phyloP scores from a whole-genome alignment of 2,329 filamentous ascomycete genomes.

The Colletotrichum falcatum region DNA sequence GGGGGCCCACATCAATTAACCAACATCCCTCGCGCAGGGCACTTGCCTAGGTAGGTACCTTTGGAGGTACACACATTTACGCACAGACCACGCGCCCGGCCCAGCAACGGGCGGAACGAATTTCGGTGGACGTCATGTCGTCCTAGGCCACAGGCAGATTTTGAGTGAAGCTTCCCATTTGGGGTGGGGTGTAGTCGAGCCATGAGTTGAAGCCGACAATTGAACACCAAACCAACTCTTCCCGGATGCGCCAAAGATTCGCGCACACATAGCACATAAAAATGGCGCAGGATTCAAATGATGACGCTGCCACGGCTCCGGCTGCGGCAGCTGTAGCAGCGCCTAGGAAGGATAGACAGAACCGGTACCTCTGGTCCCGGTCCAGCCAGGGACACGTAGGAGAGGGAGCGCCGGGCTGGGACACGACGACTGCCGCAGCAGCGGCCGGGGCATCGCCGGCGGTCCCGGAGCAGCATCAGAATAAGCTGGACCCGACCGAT shows the following conservation, averaged over 20 bases:
- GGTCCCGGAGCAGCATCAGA: not conserved
- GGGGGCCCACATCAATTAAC: conserved; percentile 41
- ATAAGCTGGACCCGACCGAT: conserved; percentile 36
- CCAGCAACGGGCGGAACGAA: conserved; percentile 31
- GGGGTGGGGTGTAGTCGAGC: no score
- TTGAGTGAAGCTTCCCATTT: conserved; percentile 18
- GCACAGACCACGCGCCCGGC: conserved; percentile 37
- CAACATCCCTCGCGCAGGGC: conserved; percentile 2
- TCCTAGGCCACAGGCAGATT: conserved; percentile 37
- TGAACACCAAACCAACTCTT: not conserved
- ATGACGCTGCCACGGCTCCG: not conserved
- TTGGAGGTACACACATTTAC: conserved; percentile 13
- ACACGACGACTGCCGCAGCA: conserved; percentile 18
- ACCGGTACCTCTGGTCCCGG: conserved; percentile 30
- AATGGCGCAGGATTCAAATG: conserved; percentile 34
- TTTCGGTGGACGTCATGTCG: conserved; percentile 42
- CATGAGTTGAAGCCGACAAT: not conserved
- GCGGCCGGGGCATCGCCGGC: not conserved
- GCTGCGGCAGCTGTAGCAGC: not conserved
- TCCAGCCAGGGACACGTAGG: conserved; percentile 28
- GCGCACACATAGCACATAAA: not conserved
- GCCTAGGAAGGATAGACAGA: conserved; percentile 17
- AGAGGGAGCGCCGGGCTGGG: conserved; percentile 41
- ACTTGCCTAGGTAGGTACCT: not conserved
- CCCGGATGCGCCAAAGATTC: not conserved